These are phyloP conservation scores for Colletotrichum costaricense DNA, from an alignment of 2,329 filamentous ascomycete genomes.

Conservation along the genomic window DNA sequence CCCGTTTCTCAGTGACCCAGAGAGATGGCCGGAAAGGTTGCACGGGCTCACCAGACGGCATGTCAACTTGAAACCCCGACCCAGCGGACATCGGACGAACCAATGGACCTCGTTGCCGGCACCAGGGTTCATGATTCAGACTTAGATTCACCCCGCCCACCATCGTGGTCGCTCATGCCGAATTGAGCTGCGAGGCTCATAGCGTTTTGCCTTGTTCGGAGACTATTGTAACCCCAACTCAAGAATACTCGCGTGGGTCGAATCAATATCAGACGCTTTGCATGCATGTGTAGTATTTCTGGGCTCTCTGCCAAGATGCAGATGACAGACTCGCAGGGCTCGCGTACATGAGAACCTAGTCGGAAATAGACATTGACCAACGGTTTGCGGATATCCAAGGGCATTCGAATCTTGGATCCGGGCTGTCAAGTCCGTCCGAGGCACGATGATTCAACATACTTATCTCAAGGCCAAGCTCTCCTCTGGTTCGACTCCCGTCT, in stretches of 20 bases:
- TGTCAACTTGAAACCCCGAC: conserved; percentile 26
- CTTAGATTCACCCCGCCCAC: neutral
- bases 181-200: neutral
- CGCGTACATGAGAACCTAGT: neutral
- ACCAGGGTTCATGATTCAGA: conserved; percentile 34
- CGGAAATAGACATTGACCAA: conserved; percentile 13
- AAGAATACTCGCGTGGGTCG: conserved; percentile 12
- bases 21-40: neutral
- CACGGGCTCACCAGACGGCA: conserved; percentile 3
- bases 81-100: conserved; percentile 28
- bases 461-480: conserved; percentile 1
- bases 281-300: conserved; percentile 5
- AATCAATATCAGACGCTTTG: conserved; percentile 31
- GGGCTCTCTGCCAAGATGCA: conserved; percentile 4
- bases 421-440: neutral
- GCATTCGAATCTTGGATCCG: conserved; percentile 5
- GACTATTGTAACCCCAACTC: conserved; percentile 2
- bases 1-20: neutral
- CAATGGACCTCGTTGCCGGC: conserved; percentile 11
- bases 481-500: neutral
- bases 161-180: neutral
- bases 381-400: neutral
- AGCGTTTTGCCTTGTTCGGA: conserved; percentile 12
- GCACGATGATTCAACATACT: neutral
- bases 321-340: conserved; percentile 4